Base-by-base conservation (phyloP, 352 stramenopile genomes). In the Peronosclerospora sorghi region DNA sequence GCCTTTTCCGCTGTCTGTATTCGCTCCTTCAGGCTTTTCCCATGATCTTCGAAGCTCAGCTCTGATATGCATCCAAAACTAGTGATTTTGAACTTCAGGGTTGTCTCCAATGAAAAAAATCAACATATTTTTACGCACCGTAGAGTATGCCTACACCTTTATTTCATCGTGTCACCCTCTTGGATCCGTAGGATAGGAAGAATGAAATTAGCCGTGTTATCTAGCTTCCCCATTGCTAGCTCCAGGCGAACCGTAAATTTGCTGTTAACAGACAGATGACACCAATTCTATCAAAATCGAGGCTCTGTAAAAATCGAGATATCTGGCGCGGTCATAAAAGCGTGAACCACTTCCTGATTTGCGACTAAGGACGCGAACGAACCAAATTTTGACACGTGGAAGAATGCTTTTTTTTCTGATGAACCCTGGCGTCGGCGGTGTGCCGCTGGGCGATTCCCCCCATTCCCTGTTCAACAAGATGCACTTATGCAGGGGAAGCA, bases 61-160 rank as follows among this genome's bases (percentile, higher is more conserved):
- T 56, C 57, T 8, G 92, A 85, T 12, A 58, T 78, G 39, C 76
- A 95, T 0, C 93, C 93, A 41, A 70, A 80, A 35, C 88, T 96
- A 34, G 59, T 86, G 23, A 98, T 54, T 0, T 61, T 46, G 37
- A 97, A 97, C 6, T 70, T 91, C 73, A 0, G 92, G 90, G 42
- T 97, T 97, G 62, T 97, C 83, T 24, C 64, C 56, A 21, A 97
- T 69, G 32, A 79, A 95, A 27, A 79, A 89, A n/a, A 97, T 68
- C 2, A 97, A 60, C 13, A 65, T 48, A 47, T 91, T 90, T 28
- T 86, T 62, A 14, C 86, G 67, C 5, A 80, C 43, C 5, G 53
- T 48, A 4, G 92, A 91, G 39, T 93, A 89, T 0, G 91, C 86
- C 85, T 87, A 97, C n/a, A 97, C 64, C 39, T 63, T 58, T 8